Base-by-base conservation (phyloP, 2,329 filamentous ascomycete genomes). In the Lachnellula cervina region DNA sequence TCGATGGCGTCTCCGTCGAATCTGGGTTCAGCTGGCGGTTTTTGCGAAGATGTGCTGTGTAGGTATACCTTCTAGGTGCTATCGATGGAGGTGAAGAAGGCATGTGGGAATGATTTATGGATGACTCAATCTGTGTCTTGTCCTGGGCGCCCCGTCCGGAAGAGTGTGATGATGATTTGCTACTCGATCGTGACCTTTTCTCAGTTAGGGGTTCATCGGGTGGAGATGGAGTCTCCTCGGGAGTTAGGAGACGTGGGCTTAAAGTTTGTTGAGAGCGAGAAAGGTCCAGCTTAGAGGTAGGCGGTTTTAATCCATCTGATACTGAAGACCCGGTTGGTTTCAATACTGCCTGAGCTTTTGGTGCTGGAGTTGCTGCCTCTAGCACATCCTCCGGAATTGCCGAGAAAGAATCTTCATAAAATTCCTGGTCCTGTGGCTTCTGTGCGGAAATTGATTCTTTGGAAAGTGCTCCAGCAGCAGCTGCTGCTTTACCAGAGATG, bases 211-310 rank as follows among this genome's bases (percentile, higher is more conserved):
- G 44, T 8, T 64, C 59, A 4, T 3, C 38, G 44, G 47, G 46
- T 43, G 65, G 68, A 14, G 68, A 68, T 25, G 66, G 64, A n/a
- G 67, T 68, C 34, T 69, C 65, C 13, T 67, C 64, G 21, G 67
- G 66, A 34, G 66, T 69, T 44, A 60, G 51, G 19, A 67, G 62
- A 55, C 65, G 57, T 46, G 56, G 38, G 25, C 49, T 53, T 11
- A 34, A 42, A 37, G 55, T 40, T 40, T 49, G 52, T 50, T 17
- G 9, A 44, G 23, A 38, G 17, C 55, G 45, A 16, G 40, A 52
- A 16, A 53, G 8, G 17, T 45, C 32, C 25, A 37, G 40, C 42
- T 54, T 54, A 16, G 47, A 43, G 17, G 42, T 53, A 32, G 57
- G 55, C 19, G 59, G 32, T 34, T 45, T 54, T 37, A 57, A 42